Evolutionary conservation across 495 filamentous ascomycete species (phyloP), one percentile per base, ranked within the genome.

Genomic region (Friedmanniomyces simplex): DNA sequence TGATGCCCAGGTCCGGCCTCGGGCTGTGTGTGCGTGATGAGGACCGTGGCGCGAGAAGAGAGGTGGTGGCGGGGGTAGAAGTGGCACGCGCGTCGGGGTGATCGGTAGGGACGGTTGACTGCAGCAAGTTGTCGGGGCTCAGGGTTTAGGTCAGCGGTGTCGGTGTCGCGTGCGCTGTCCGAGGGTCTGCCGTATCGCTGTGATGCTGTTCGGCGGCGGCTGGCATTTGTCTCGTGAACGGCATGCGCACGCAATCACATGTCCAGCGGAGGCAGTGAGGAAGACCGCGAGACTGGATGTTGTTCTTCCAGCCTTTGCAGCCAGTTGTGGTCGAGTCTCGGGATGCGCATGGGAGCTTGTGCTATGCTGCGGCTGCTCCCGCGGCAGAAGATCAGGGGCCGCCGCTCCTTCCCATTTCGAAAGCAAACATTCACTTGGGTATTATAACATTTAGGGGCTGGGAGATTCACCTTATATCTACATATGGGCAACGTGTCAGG

Each of bases 91-190:
- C 13, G 14, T 43, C 39, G 18, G 4, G 39, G 28, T 32, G 28
- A 32, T 43, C 39, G 39, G 39, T 43, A 43, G 13, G 3, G 28
- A 32, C 28, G 28, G 28, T 32, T 32, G 28, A 32, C 28, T 32
- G 28, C 10, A 32, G 28, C 28, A 32, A 32, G 28, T 10, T 32
- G 28, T 4, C 28, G 28, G 28, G 28, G n/a, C n/a, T 32, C 28
- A 32, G 28, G 28, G 4, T 43, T 2, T 16, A 16, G 39, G 39
- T 43, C 39, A 16, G 39, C 39, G 39, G 39, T 43, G n/a, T n/a
- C n/a, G n/a, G n/a, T n/a, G 46, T 49, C 46, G 46, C 46, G 46
- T 49, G 46, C 46, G 46, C 46, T 49, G 46, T 26, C 20, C 46
- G 13, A 49, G 6, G 14, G 13, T 20, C 14, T 43, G 39, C 46